A percentile compares a stretch with the other conserved stretches of the same genome.
Evolutionary conservation across 805 yeast genomes (phyloP).

Genomic region (Yamadazyma endophytica): DNA sequence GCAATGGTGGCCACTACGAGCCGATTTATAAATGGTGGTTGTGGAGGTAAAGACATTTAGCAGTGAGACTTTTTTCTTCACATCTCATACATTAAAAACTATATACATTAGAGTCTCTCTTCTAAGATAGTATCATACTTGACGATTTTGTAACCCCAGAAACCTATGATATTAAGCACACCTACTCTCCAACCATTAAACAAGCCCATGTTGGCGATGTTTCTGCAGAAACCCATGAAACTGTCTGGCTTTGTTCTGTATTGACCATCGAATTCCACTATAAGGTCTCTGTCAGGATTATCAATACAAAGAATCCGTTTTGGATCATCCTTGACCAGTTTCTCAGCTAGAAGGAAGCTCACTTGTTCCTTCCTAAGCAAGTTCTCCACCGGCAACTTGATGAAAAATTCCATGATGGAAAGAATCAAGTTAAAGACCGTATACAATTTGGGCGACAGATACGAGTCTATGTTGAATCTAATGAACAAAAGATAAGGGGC

Average conservation of each 20-base stretch:
- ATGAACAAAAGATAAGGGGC: slow-evolving; percentile 63
- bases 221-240: too few relatives aligned
- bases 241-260: too few relatives aligned
- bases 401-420: slow-evolving; percentile 64
- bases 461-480: slow-evolving; percentile 61
- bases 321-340: slow-evolving; percentile 31
- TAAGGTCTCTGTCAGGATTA: slow-evolving; percentile 43
- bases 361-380: slow-evolving; percentile 81
- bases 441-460: slow-evolving; percentile 57
- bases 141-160: slow-evolving; percentile 71
- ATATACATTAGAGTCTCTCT: slow-evolving; percentile 20
- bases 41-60: too few relatives aligned
- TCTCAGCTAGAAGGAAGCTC: slow-evolving; percentile 48
- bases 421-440: slow-evolving; percentile 55
- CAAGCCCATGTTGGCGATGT: slow-evolving; percentile 23
- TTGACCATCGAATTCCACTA: slow-evolving; percentile 52
- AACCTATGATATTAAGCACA: slow-evolving; percentile 69
- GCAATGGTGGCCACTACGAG: slow-evolving; percentile 36
- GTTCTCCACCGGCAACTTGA: slow-evolving; percentile 85
- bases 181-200: slow-evolving; percentile 95
- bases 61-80: too few relatives aligned
- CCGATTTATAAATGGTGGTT: slow-evolving; percentile 31
- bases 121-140: slow-evolving; percentile 41
- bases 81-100: too few relatives aligned
- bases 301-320: slow-evolving; percentile 39